Evolutionary conservation across 164 flowering plant species (phyloP).

Genomic region (Magnolia changhungtana): DNA sequence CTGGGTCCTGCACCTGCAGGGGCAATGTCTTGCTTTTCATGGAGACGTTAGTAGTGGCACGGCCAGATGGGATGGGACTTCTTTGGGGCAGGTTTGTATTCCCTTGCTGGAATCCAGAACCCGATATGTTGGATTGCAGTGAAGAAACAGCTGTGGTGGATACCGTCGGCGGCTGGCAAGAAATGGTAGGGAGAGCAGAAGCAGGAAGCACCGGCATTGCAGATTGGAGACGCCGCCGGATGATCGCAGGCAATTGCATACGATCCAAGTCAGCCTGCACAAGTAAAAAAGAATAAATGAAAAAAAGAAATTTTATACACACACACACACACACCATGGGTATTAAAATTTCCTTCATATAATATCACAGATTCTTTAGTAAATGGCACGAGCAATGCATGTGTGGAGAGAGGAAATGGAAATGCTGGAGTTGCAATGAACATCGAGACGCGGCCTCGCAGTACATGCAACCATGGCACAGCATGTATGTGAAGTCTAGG

Average conservation of each 20-base stretch:
- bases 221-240: constrained; percentile 87
- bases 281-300: neutral
- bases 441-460: no score
- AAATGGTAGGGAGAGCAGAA: constrained; percentile 37
- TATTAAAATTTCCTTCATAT: no score
- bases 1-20: constrained; percentile 41
- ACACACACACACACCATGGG: no score
- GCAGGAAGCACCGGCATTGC: constrained; percentile 81
- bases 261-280: constrained; percentile 82
- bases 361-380: no score
- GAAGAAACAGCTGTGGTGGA: constrained; percentile 44
- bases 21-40: constrained; percentile 47
- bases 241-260: constrained; percentile 76
- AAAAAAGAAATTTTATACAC: neutral
- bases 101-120: constrained; percentile 24
- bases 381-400: no score
- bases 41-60: constrained; percentile 26
- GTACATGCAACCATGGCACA: no score
- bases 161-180: constrained; percentile 71
- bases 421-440: no score
- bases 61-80: constrained; percentile 27
- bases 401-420: no score
- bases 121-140: constrained; percentile 43
- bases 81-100: constrained; percentile 34
- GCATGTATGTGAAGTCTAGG: no score